These are phyloP conservation scores for Alloteropsis angusta DNA, from an alignment of 202 grass and related monocot genomes.

Conservation along the genomic window DNA sequence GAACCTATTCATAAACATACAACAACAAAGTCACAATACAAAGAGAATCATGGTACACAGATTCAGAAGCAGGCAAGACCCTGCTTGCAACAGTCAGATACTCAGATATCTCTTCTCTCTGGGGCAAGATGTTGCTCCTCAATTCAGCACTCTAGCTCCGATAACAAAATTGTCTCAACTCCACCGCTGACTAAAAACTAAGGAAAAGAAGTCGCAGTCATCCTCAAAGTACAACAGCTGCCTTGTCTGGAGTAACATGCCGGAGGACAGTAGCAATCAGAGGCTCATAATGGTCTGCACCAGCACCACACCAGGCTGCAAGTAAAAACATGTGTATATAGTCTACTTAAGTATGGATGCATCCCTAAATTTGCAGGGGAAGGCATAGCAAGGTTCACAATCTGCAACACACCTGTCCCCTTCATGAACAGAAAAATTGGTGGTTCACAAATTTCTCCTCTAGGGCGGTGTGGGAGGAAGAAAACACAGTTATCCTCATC, in stretches of 20 bases:
- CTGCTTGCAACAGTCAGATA: constrained; percentile 27
- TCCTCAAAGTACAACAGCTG: constrained; percentile 72
- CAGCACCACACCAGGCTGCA: constrained; percentile 93
- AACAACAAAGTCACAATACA: constrained; percentile 9
- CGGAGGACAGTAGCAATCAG: constrained; percentile 59
- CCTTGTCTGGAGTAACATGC: constrained; percentile 74
- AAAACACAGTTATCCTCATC: constrained; percentile 97
- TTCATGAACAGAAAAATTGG: constrained; percentile 99
- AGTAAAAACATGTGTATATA: neutral
- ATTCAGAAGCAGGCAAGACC: constrained; percentile 38
- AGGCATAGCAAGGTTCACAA: neutral
- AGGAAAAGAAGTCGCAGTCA: neutral
- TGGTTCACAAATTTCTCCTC: constrained; percentile 63
- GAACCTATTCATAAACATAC: constrained; percentile 36
- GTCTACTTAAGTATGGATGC: neutral
- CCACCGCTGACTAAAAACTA: constrained; percentile 26
- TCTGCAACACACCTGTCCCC: constrained; percentile 57
- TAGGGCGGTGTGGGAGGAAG: constrained; percentile 80
- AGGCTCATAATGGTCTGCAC: constrained; percentile 89
- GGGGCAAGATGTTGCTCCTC: constrained; percentile 36
- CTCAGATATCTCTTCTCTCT: constrained; percentile 36
- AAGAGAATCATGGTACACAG: neutral
- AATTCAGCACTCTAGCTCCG: constrained; percentile 31
- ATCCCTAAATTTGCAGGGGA: neutral
- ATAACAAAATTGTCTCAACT: constrained; percentile 45